Base-by-base conservation (phyloP, 2,329 filamentous ascomycete genomes). In the Venturia oleaginea region DNA sequence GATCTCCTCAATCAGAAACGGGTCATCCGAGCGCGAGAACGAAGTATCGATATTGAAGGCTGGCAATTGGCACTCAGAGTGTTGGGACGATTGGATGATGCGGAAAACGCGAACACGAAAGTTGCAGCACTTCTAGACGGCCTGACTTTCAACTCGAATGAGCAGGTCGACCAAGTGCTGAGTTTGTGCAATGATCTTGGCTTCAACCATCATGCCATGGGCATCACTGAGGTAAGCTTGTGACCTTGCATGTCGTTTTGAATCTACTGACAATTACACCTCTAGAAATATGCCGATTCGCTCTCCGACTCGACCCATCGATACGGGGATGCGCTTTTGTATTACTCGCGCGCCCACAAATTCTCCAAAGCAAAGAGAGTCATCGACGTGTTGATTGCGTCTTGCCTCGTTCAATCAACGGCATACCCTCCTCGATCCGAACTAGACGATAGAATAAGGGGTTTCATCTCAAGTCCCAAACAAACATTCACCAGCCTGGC, bases 41-140 rank as follows among this genome's bases (percentile, higher is more conserved):
- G 68, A 67, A 24, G 69, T 70, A 7, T 43, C 48, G 24, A 19
- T 19, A 59, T 59, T 17, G 87, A 92, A 69, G 92, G 93, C 10
- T 97, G 93, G 93, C 91, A 97, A 76, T 78, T 97, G 71, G 89
- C 92, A 0, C 86, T 97, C 54, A 86, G 91, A 66, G 84, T 96
- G 13, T 80, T 97, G 57, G 90, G 89, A 11, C 86, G 93, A 63
- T 83, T 97, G 72, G 89, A 96, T 71, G 86, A 92, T 66, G 80
- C 83, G 0, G 80, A 85, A 60, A 83, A 84, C 61, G 90, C 90
- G 8, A 87, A 90, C 71, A 84, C 88, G 68, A 87, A 87, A 66
- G 89, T 97, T 13, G 83, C 86, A 48, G 84, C 88, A 66, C 78
- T 97, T 67, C 80, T 97, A 54, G 84, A 88, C 64, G 80, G 87